These are phyloP conservation scores for Castanea crenata DNA, from an alignment of 306 rosid species.

Conservation along the genomic window DNA sequence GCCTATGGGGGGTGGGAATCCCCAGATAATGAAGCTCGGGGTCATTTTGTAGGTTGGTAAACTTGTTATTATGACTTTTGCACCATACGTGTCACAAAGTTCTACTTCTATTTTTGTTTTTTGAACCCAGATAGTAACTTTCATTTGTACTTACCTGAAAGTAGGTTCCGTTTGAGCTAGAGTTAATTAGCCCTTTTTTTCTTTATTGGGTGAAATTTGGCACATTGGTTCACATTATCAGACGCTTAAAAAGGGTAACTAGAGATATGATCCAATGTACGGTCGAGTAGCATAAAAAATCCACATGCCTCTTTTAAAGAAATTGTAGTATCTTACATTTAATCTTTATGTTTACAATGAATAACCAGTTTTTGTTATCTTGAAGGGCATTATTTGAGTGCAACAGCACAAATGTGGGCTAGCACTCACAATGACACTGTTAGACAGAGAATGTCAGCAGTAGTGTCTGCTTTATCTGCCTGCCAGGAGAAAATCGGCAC, in stretches of 20 bases:
- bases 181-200: neutral
- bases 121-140: no score
- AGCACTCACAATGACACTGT: slow-evolving; percentile 58
- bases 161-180: no score
- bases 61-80: neutral
- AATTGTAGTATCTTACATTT: slow-evolving; percentile 2
- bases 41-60: slow-evolving; percentile 83
- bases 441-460: slow-evolving; percentile 54
- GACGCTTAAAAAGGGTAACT: neutral
- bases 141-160: no score
- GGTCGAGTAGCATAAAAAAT: no score
- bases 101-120: neutral
- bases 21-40: slow-evolving; percentile 54
- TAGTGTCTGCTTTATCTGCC: slow-evolving; percentile 48
- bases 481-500: slow-evolving; percentile 75
- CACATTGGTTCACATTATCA: neutral
- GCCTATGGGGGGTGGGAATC: slow-evolving; percentile 76
- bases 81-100: no score
- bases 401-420: slow-evolving; percentile 87
- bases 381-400: slow-evolving; percentile 95
- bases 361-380: slow-evolving; percentile 25
- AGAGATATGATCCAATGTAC: no score
- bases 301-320: neutral
- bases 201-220: neutral
- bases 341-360: slow-evolving; percentile 11